phyloP scores from a whole-genome alignment of 1,139 yeast genomes.

The Debaryomyces sp. region DNA sequence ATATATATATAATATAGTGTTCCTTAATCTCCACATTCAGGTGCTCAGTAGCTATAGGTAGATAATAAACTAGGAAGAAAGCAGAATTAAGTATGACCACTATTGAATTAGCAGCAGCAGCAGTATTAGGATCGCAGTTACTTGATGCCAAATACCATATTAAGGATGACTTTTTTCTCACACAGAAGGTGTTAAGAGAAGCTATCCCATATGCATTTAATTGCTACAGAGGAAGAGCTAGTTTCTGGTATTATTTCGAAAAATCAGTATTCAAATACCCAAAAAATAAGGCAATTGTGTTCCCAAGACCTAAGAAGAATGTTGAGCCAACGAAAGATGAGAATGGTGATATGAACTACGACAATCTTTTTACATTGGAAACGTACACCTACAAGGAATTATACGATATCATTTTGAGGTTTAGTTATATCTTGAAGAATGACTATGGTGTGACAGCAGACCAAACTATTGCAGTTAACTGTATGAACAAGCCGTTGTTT shows the following conservation, averaged over 20 bases:
- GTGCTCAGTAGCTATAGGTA: neutral
- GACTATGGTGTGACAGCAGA: conserved; percentile 67
- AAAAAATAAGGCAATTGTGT: conserved; percentile 58
- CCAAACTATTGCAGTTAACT: conserved; percentile 76
- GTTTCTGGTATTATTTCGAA: conserved; percentile 71
- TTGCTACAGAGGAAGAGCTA: conserved; percentile 51
- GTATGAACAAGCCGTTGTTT: conserved; percentile 83
- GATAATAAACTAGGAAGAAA: neutral
- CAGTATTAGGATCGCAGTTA: conserved; percentile 43
- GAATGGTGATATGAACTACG: conserved; percentile 44
- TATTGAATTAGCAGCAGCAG: conserved; percentile 49
- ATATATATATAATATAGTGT: neutral
- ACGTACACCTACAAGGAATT: conserved; percentile 68
- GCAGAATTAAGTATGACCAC: conserved; percentile 12
- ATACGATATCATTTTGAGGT: conserved; percentile 62
- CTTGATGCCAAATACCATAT: conserved; percentile 57
- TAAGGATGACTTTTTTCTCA: conserved; percentile 54
- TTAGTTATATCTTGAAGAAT: conserved; percentile 64
- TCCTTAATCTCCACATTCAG: neutral
- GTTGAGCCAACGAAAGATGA: conserved; percentile 31
- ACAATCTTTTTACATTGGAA: conserved; percentile 62
- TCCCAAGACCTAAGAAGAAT: conserved; percentile 56
- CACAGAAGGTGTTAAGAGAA: conserved; percentile 42
- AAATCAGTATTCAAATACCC: conserved; percentile 51
- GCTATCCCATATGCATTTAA: conserved; percentile 48